phyloP scores from a whole-genome alignment of 1,284 basidiomycete species.

The Crucibulum parvulum region DNA sequence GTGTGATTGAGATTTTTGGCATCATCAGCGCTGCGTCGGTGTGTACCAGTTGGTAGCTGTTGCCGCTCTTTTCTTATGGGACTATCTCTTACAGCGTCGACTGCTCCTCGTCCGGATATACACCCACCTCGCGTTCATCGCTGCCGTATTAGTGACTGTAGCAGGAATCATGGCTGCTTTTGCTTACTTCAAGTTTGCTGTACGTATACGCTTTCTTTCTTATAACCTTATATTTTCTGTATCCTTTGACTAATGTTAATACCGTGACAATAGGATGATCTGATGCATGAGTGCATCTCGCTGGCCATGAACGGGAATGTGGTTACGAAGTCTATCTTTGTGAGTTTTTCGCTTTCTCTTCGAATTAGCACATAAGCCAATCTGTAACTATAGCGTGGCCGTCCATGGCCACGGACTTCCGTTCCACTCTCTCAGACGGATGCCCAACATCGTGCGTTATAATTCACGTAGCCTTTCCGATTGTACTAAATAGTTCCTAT shows the following conservation, averaged over 20 bases:
- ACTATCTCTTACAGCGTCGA: conserved; percentile 55
- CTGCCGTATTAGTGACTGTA: conserved; percentile 59
- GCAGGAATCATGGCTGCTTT: conserved; percentile 65
- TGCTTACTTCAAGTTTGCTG: conserved; percentile 67
- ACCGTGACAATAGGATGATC: conserved; percentile 45
- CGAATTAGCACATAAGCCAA: neutral
- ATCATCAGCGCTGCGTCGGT: conserved; percentile 57
- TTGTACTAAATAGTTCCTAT: neutral
- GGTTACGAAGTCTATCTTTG: conserved; percentile 42
- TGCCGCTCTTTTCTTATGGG: conserved; percentile 1
- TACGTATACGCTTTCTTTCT: conserved; percentile 5
- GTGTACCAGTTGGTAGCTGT: neutral
- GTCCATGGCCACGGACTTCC: conserved; percentile 46
- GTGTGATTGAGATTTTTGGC: conserved; percentile 65
- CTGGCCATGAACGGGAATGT: conserved; percentile 37
- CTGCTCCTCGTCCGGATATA: conserved; percentile 62
- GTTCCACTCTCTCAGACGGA: conserved; percentile 36
- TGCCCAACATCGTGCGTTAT: conserved; percentile 53
- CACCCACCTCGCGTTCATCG: conserved; percentile 59
- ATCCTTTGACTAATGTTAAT: neutral
- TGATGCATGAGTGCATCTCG: conserved; percentile 56
- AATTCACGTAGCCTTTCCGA: neutral
- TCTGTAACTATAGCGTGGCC: conserved; percentile 32
- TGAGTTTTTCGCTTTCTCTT: conserved; percentile 17
- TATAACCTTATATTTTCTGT: neutral